Percentiles rank a stretch among this genome's conserved stretches.
Conservation (phyloP, 176 grass and related monocot species). For the Hordeum vulgare region DNA sequence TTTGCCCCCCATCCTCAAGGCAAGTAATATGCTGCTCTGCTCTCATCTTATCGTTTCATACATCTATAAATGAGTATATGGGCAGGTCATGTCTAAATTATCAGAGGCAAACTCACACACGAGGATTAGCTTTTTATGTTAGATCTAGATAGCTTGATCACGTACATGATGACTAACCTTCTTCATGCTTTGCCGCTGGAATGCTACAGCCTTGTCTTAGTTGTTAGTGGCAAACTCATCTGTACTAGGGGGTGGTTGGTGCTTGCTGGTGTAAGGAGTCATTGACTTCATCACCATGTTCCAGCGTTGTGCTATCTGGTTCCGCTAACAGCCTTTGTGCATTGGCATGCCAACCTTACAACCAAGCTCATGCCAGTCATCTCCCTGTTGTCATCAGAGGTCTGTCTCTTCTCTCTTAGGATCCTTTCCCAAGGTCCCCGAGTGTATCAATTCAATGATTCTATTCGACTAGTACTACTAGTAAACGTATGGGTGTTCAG, state of each 20-base stretch:
- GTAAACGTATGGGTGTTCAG: too few species aligned
- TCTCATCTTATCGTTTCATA: not conserved
- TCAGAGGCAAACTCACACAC: slow-evolving; percentile 5
- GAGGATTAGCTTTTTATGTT: not conserved
- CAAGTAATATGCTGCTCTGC: not conserved
- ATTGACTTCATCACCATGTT: too few species aligned
- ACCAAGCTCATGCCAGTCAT: not conserved
- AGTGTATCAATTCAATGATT: not conserved
- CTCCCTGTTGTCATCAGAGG: not conserved
- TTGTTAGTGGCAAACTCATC: not conserved
- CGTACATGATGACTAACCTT: not conserved
- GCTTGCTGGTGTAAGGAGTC: too few species aligned
- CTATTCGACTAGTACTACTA: not conserved
- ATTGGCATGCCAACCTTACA: too few species aligned
- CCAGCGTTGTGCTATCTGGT: too few species aligned
- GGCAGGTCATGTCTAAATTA: slow-evolving; percentile 1
- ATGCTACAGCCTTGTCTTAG: not conserved
- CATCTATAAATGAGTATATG: not conserved
- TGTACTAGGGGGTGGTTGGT: not conserved
- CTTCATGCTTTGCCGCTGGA: not conserved
- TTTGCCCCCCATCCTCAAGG: not conserved
- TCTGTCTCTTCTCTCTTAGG: not conserved
- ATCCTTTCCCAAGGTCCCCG: too few species aligned
- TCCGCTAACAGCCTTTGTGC: too few species aligned
- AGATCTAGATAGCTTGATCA: not conserved